phyloP scores from a whole-genome alignment of 805 yeast genomes.

The Saccharomycopsis malanga region DNA sequence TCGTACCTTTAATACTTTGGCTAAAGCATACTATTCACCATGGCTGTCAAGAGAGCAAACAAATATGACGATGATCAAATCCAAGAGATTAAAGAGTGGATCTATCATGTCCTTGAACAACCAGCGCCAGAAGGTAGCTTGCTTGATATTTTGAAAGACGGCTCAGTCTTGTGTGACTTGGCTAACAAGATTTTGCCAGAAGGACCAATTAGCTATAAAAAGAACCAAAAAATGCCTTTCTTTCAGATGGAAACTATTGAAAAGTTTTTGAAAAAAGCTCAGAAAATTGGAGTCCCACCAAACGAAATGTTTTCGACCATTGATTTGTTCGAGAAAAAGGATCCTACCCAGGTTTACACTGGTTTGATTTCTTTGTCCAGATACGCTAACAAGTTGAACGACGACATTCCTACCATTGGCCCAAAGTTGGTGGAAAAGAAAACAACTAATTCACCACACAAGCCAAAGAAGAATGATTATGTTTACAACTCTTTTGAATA shows the following conservation, averaged over 20 bases:
- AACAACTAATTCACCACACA: constrained; percentile 12
- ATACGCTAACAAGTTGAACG: constrained; percentile 49
- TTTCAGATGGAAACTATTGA: constrained; percentile 79
- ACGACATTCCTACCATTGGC: constrained; percentile 47
- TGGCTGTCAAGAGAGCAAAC: constrained; percentile 31
- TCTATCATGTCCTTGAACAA: constrained; percentile 35
- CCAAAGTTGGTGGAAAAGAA: constrained; percentile 40
- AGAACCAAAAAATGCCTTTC: constrained; percentile 61
- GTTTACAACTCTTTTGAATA: constrained; percentile 21
- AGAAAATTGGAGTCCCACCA: constrained; percentile 62
- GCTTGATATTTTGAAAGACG: constrained; percentile 53
- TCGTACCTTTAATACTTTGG: too few relatives aligned
- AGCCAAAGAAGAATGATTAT: constrained; percentile 16
- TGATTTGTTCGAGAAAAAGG: constrained; percentile 65
- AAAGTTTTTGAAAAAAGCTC: constrained; percentile 57
- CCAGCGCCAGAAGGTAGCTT: constrained; percentile 37
- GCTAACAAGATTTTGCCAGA: constrained; percentile 35
- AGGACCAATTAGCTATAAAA: constrained; percentile 41
- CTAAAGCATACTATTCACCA: constrained; percentile 25
- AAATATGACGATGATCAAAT: constrained; percentile 42
- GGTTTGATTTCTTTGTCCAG: constrained; percentile 70
- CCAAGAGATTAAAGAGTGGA: constrained; percentile 47
- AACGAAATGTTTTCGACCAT: constrained; percentile 76
- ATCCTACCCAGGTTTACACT: constrained; percentile 73
- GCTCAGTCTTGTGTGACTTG: constrained; percentile 46